These are phyloP conservation scores for Pestalotiopsis sp. DNA, from an alignment of 2,329 filamentous ascomycete species.

Conservation along the genomic window DNA sequence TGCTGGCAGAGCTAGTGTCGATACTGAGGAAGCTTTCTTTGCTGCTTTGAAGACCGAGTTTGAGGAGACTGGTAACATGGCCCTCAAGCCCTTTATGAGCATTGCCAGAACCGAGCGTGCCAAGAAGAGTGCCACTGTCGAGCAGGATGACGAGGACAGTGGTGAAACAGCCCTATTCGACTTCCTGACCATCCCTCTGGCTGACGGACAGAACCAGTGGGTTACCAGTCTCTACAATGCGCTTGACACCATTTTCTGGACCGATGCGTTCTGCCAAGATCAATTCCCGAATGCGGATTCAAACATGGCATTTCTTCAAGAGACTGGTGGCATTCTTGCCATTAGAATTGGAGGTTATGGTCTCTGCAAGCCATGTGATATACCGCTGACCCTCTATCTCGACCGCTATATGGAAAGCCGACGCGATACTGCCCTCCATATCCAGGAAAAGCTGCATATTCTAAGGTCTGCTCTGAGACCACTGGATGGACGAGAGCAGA, in stretches of 20 bases:
- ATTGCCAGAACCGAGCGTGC: background rate
- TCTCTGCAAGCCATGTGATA: constrained; percentile 47
- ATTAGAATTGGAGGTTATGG: constrained; percentile 48
- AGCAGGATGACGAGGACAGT: constrained; percentile 24
- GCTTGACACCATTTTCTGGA: constrained; percentile 53
- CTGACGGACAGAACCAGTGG: constrained; percentile 37
- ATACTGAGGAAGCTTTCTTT: constrained; percentile 48
- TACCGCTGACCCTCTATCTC: constrained; percentile 55
- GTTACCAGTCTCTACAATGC: constrained; percentile 51
- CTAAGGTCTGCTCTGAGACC: constrained; percentile 19
- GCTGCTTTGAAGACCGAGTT: constrained; percentile 26
- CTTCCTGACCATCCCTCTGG: constrained; percentile 44
- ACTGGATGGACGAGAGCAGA: constrained; percentile 20
- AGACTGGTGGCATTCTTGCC: constrained; percentile 53
- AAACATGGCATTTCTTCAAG: constrained; percentile 46
- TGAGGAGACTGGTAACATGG: constrained; percentile 21
- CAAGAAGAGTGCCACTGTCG: background rate
- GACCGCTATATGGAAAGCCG: constrained; percentile 54
- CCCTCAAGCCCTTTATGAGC: constrained; percentile 8
- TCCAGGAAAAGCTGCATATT: constrained; percentile 38
- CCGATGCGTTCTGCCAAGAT: constrained; percentile 40
- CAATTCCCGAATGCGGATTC: constrained; percentile 36
- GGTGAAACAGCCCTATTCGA: constrained; percentile 42
- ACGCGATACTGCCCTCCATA: constrained; percentile 48
- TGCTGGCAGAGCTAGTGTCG: constrained; percentile 38